Conservation (phyloP, 371 early-diverging fungal genomes). For the Dichotomocladium elegans region DNA sequence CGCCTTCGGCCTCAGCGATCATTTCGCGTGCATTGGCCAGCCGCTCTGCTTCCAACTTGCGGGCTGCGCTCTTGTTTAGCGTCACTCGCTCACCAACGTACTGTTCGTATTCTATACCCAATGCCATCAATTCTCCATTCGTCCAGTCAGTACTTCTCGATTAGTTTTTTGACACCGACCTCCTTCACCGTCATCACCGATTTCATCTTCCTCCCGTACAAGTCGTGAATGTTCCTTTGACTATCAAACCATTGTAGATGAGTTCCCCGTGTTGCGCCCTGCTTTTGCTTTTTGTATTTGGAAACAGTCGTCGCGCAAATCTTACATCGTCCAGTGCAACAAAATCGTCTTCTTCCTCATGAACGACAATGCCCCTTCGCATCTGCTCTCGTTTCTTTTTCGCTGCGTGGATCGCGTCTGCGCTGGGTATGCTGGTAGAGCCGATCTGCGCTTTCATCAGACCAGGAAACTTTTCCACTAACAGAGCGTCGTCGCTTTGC, state of each 20-base stretch:
- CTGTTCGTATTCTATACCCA: conserved; percentile 35
- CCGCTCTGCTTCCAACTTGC: conserved; percentile 35
- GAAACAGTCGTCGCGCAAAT: background rate
- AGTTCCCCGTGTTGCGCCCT: background rate
- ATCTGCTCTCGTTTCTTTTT: conserved; percentile 50
- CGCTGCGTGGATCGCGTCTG: conserved; percentile 46
- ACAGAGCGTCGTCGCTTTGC: conserved; percentile 23
- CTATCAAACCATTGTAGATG: background rate
- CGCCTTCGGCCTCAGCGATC: conserved; percentile 54
- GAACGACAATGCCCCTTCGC: conserved; percentile 26
- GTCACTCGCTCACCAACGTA: conserved; percentile 44
- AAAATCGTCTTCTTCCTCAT: conserved; percentile 37
- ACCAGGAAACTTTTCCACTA: conserved; percentile 42
- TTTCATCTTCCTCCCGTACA: conserved; percentile 53
- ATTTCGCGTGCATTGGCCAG: conserved; percentile 47
- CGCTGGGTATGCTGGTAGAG: conserved; percentile 35
- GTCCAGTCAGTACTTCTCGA: background rate
- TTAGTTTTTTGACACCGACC: conserved; percentile 2
- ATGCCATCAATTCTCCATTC: background rate
- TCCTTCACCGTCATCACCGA: conserved; percentile 51
- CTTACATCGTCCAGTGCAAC: conserved; percentile 32
- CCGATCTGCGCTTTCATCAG: conserved; percentile 19
- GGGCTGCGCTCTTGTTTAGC: conserved; percentile 33
- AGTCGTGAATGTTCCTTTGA: conserved; percentile 28
- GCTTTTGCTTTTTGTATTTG: background rate